These are phyloP conservation scores for Beta vulgaris DNA, from an alignment of 148 eudicot species.

Conservation along the genomic window DNA sequence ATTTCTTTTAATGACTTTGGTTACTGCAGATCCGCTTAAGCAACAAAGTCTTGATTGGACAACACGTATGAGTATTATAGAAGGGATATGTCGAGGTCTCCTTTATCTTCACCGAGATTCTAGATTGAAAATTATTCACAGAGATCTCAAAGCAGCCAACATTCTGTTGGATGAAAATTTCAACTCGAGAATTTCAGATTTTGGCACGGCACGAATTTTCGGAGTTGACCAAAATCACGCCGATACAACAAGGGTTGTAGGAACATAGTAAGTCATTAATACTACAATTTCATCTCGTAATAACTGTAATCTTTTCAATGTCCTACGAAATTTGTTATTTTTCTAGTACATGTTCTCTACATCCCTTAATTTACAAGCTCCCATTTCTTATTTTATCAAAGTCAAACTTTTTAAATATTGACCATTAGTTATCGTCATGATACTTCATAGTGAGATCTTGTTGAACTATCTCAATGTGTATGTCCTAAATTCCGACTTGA, in stretches of 20 bases:
- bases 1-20: constrained; percentile 34
- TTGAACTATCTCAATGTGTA: too few relatives aligned
- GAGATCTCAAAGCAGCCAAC: constrained; percentile 33
- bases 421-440: too few relatives aligned
- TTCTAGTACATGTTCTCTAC: too few relatives aligned
- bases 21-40: constrained; percentile 22
- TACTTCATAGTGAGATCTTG: too few relatives aligned
- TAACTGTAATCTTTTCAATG: too few relatives aligned
- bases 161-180: constrained; percentile 24
- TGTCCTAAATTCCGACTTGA: too few relatives aligned
- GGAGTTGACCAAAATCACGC: constrained; percentile 30
- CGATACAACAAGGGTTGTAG: constrained; percentile 37
- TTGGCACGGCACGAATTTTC: constrained; percentile 46
- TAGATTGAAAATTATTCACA: constrained; percentile 27
- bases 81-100: constrained; percentile 33
- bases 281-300: not conserved
- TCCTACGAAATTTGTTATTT: too few relatives aligned
- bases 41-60: constrained; percentile 27
- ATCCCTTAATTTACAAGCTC: too few relatives aligned
- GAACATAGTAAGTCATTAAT: constrained; percentile 40
- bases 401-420: too few relatives aligned
- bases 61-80: constrained; percentile 27
- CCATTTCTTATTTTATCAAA: too few relatives aligned
- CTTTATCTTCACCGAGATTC: constrained; percentile 35
- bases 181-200: constrained; percentile 39